phyloP scores from a whole-genome alignment of 225 moss, liverwort and hornwort genomes.

The Pseudoscleropodium purum region DNA sequence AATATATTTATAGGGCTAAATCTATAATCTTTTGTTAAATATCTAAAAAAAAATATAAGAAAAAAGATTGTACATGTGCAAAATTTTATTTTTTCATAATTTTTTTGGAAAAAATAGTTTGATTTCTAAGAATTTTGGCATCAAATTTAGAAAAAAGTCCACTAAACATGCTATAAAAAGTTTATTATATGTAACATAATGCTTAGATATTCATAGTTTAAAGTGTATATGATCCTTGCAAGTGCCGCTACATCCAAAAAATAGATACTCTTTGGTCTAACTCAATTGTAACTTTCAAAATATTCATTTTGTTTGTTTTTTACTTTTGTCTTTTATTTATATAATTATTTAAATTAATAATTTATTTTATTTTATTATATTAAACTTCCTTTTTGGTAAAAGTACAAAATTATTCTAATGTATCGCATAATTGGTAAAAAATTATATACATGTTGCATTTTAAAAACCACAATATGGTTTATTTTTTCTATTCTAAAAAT shows the following conservation, averaged over 20 bases:
- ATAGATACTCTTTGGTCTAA: not conserved
- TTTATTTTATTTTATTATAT: not conserved
- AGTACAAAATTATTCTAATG: not conserved
- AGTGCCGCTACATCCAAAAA: not conserved
- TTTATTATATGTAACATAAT: not conserved
- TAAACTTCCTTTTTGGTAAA: not conserved
- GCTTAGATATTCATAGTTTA: not conserved
- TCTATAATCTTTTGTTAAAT: not conserved
- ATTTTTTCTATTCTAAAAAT: not conserved
- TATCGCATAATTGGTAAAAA: not conserved
- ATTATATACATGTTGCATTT: not conserved
- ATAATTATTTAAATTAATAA: not conserved
- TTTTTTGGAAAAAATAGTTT: not conserved
- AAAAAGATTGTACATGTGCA: not conserved
- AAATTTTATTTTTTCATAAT: not conserved
- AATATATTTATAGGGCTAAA: not conserved
- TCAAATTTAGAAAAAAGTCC: not conserved
- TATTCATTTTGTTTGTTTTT: not conserved
- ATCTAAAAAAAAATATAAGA: not conserved
- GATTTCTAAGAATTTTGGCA: not conserved
- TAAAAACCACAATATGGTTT: not conserved
- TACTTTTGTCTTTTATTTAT: not conserved
- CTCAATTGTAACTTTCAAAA: not conserved
- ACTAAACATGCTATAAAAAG: accelerated
- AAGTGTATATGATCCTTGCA: no score